Base-by-base conservation (phyloP, 768 basidiomycete genomes). In the Aureoboletus auriporus region DNA sequence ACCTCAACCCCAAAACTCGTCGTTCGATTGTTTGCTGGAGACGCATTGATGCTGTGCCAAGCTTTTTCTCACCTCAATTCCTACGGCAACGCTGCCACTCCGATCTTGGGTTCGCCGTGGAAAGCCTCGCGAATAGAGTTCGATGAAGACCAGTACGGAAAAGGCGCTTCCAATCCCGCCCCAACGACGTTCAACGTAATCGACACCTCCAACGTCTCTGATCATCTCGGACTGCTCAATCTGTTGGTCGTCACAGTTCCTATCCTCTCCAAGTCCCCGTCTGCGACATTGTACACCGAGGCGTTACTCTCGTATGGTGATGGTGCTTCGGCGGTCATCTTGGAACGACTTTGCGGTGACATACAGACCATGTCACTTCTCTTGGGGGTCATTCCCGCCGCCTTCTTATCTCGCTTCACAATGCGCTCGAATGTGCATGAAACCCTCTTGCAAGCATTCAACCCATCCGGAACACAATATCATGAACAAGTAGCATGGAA, bases 141-240 rank as follows among this genome's bases (percentile, higher is more conserved):
- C 14, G 59, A 65, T 1, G 52, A 49, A 16, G 40, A 17, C 2
- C 50, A 58, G n/a, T 67, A 68, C 31, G 52, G 53, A 14, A 17
- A 47, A 36, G 38, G 23, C 1, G 45, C 47, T 16, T n/a, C 42
- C 13, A 37, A 44, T 27, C 56, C 54, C 0, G 68, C 68, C 8
- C 66, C 66, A 9, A 56, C 57, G 8, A 47, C 26, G 13, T 69
- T 67, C 47, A 60, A 69, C 23, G 64, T 69, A 35, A 68, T 67
- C 33, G 56, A 67, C 37, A 66, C 66, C 11, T 67, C 68, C 29
- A 69, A 68, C 27, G 9, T 68, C 16, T 54, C 55, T 28, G 66
- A 68, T 41, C 53, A 69, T 34, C 42, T 64, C 5, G 68, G 66
- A 5, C 49, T 67, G 23, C 36, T 68, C 27, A 67, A 67, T 34